These are phyloP conservation scores for Heterobasidion irregulare DNA, from an alignment of 1,284 basidiomycete genomes.

Conservation along the genomic window DNA sequence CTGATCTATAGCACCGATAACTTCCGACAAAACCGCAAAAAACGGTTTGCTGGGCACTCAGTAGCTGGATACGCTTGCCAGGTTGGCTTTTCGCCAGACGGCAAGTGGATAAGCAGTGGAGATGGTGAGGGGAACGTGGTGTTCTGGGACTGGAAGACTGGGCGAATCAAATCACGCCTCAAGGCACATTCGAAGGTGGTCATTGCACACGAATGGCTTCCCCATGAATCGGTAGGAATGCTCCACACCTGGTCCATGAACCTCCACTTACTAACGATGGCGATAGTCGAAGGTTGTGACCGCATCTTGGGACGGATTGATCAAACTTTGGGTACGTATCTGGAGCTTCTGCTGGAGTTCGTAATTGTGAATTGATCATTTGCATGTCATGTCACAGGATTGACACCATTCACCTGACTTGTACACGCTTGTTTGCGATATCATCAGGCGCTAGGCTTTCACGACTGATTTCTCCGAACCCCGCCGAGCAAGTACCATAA, in stretches of 20 bases:
- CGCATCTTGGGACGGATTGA: slow-evolving; percentile 94
- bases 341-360: background rate
- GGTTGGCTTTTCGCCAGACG: slow-evolving; percentile 95
- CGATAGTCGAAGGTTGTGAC: slow-evolving; percentile 88
- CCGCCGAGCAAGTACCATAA: slow-evolving; percentile 1
- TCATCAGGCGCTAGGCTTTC: background rate
- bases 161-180: slow-evolving; percentile 84
- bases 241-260: slow-evolving; percentile 2
- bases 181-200: slow-evolving; percentile 92
- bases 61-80: slow-evolving; percentile 96
- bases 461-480: background rate
- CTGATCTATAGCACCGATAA: slow-evolving; percentile 94
- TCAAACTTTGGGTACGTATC: slow-evolving; percentile 81
- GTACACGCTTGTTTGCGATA: background rate
- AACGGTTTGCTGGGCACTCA: slow-evolving; percentile 94
- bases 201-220: slow-evolving; percentile 96
- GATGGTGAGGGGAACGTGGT: slow-evolving; percentile 93
- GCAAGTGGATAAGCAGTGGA: slow-evolving; percentile 94
- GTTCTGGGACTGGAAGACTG: slow-evolving; percentile 99
- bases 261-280: background rate
- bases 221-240: slow-evolving; percentile 84
- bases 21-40: slow-evolving; percentile 97
- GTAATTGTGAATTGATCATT: background rate
- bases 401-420: slow-evolving; percentile 3
- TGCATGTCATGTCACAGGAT: slow-evolving; percentile 8